Base-by-base conservation (phyloP, 495 filamentous ascomycete genomes). In the Durotheca rogersii region DNA sequence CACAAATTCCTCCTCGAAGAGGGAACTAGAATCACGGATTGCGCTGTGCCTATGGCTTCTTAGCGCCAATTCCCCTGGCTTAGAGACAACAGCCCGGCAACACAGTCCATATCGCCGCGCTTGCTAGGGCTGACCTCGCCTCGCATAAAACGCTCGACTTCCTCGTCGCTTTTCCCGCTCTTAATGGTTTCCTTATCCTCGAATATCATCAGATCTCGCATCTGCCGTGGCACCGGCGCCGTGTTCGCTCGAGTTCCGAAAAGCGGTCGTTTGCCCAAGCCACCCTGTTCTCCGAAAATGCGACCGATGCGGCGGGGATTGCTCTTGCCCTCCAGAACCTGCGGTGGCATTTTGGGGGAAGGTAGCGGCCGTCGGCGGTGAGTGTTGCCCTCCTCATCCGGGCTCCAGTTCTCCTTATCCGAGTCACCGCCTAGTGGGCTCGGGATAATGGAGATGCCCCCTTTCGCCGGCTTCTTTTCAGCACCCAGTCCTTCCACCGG, bases 341-440 rank as follows among this genome's bases (percentile, higher is more conserved):
- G 44, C 1, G 47, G 32, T 18, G 30, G 45, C 2, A 15, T 7
- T 37, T 48, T 61, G 1, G 54, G 62, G 3, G 48, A 41, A 19
- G 53, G 60, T 7, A 41, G 41, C 33, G 12, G 51, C 17, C 45
- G 53, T 41, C 34, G 57, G 65, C 69, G 31, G 53, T 62, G n/a
- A 34, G 67, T 40, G 70, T 75, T 60, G 68, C 82, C 59, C 50
- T 75, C 62, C 73, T 73, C 47, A 64, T 76, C 51, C 43, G 76
- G 56, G 38, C 84, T 78, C 88, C 88, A 93, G 64, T 96, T 96
- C 70, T 96, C 91, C 65, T 96, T 96, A 60, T 96, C 91, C 1
- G 89, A 94, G 42, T 95, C 91, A 30, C 84, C 53, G 27, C 65
- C 69, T 1, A 66, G 64, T 0, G 62, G 56, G 23, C 62, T 62